A percentile compares a stretch with the other conserved stretches of the same genome.
Conservation (phyloP, 2,329 filamentous ascomycete genomes). For the Chrysosporium keratinophilum region DNA sequence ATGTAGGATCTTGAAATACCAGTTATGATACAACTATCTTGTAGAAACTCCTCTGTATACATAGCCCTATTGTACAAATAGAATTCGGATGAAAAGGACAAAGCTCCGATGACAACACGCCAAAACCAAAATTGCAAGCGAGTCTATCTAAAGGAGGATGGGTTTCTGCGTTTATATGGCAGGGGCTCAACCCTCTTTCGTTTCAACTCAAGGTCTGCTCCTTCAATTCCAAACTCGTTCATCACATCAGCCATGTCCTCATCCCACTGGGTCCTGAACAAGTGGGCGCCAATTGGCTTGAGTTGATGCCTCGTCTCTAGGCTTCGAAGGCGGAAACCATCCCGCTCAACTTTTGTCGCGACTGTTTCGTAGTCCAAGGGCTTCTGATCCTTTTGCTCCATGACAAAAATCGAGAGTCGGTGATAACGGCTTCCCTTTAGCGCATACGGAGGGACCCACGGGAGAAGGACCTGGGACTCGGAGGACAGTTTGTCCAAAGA, state of each 20-base stretch:
- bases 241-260: slow-evolving; percentile 79
- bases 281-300: slow-evolving; percentile 65
- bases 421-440: slow-evolving; percentile 90
- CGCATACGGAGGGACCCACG: slow-evolving; percentile 77
- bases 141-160: slow-evolving; percentile 35
- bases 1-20: neutral
- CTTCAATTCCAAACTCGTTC: slow-evolving; percentile 62
- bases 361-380: slow-evolving; percentile 50
- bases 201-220: slow-evolving; percentile 75
- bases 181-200: slow-evolving; percentile 61
- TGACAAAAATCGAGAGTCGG: slow-evolving; percentile 69
- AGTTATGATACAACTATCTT: slow-evolving; percentile 8
- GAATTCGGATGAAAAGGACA: slow-evolving; percentile 12
- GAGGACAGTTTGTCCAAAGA: slow-evolving; percentile 53
- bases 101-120: neutral
- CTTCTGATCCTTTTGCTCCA: slow-evolving; percentile 62
- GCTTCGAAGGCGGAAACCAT: slow-evolving; percentile 64
- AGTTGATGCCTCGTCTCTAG: slow-evolving; percentile 61
- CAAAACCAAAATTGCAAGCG: neutral
- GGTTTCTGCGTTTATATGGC: slow-evolving; percentile 41
- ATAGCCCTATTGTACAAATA: slow-evolving; percentile 29
- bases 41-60: slow-evolving; percentile 6
- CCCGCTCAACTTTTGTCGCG: slow-evolving; percentile 42
- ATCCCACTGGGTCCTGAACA: slow-evolving; percentile 89
- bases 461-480: slow-evolving; percentile 56